Percentiles rank a stretch among this genome's conserved stretches.
Evolutionary conservation across 306 rosid genomes (phyloP).

Genomic region (Prunus fruticosa): DNA sequence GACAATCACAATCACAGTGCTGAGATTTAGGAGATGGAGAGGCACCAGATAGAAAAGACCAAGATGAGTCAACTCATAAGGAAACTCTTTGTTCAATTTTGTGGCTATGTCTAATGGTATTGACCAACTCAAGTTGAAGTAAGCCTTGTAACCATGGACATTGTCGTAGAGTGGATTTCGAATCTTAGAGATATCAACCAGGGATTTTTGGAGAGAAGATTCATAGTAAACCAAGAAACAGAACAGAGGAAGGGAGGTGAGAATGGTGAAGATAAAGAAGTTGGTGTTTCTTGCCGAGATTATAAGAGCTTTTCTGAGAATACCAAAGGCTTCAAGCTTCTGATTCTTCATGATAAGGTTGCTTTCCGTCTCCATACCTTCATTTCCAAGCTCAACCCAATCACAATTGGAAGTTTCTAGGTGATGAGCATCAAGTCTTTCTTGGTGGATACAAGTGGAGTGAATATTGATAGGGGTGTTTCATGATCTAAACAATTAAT

Average conservation of each 20-base stretch:
- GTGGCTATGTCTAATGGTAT: background rate
- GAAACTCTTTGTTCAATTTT: background rate
- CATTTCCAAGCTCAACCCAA: background rate
- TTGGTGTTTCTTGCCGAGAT: constrained; percentile 39
- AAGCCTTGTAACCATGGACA: background rate
- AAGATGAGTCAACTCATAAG: background rate
- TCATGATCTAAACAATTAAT: too few relatives aligned
- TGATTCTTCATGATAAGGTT: constrained; percentile 28
- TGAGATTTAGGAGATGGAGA: constrained; percentile 11
- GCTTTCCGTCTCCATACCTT: constrained; percentile 24
- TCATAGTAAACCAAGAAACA: constrained; percentile 46
- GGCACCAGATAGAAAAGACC: constrained; percentile 10
- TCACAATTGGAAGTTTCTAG: background rate
- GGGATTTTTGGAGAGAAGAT: constrained; percentile 27
- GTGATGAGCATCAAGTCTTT: background rate
- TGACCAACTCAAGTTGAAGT: background rate
- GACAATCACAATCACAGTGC: background rate
- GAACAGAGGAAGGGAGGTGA: constrained; percentile 49
- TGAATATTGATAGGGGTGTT: background rate
- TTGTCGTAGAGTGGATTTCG: background rate
- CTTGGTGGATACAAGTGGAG: background rate
- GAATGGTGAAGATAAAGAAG: constrained; percentile 45
- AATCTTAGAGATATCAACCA: constrained; percentile 16
- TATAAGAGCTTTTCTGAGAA: constrained; percentile 36
- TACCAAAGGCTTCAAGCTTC: constrained; percentile 33